phyloP scores from a whole-genome alignment of 805 yeast species.

The Suhomyces sp. region DNA sequence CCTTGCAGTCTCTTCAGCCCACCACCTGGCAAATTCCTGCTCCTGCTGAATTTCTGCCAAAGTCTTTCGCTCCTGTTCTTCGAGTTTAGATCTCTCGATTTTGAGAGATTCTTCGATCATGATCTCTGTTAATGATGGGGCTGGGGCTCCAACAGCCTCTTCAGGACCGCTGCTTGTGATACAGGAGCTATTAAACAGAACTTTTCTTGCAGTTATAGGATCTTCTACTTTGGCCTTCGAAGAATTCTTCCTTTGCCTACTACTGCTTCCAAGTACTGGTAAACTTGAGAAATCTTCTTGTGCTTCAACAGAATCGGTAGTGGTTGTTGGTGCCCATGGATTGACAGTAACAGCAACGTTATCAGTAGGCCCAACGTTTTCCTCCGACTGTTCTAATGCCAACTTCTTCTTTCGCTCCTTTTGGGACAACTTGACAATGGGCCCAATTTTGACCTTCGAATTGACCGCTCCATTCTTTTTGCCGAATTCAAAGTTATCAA shows the following conservation, averaged over 20 bases:
- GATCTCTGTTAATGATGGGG: conserved; percentile 41
- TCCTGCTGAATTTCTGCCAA: conserved; percentile 75
- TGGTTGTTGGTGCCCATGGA: conserved; percentile 5
- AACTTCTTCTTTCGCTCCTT: conserved; percentile 47
- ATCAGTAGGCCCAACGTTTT: background rate
- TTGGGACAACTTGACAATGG: conserved; percentile 51
- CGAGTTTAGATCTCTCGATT: conserved; percentile 27
- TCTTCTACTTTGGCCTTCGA: background rate
- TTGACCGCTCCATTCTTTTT: conserved; percentile 10
- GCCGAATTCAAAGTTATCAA: conserved; percentile 9
- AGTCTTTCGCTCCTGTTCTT: conserved; percentile 37
- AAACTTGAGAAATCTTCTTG: background rate
- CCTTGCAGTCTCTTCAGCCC: conserved; percentile 72
- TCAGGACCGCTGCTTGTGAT: background rate
- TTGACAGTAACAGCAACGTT: background rate
- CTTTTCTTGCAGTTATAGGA: background rate
- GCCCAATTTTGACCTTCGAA: conserved; percentile 32
- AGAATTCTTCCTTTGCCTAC: background rate
- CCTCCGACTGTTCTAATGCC: conserved; percentile 1
- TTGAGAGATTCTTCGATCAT: conserved; percentile 47
- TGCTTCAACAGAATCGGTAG: background rate
- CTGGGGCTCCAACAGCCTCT: conserved; percentile 14
- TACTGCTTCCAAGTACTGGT: background rate
- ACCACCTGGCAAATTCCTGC: conserved; percentile 84
- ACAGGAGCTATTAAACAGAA: background rate